phyloP scores from a whole-genome alignment of 495 filamentous ascomycete species.

The Penicillium samsonianum region DNA sequence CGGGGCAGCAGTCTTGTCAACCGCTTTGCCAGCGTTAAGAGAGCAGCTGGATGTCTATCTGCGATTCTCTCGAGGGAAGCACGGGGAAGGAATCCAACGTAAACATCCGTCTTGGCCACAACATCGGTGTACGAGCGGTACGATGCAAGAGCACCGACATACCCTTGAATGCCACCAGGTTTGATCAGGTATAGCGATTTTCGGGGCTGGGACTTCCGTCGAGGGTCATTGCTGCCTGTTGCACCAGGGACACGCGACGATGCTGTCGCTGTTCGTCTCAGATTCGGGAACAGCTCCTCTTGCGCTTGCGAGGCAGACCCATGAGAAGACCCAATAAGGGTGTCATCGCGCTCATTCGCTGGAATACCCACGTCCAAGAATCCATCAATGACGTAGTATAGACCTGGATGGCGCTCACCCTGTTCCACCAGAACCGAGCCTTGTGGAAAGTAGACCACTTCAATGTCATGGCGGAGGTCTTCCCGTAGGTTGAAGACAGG shows the following conservation, averaged over 20 bases:
- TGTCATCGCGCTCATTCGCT: slow-evolving; percentile 52
- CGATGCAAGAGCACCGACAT: slow-evolving; percentile 89
- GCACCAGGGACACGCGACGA: slow-evolving; percentile 43
- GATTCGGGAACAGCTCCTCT: slow-evolving; percentile 50
- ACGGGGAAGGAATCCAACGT: slow-evolving; percentile 91
- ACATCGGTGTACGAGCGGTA: slow-evolving; percentile 97
- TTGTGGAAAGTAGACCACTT: slow-evolving; percentile 96
- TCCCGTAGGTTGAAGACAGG: slow-evolving; percentile 60
- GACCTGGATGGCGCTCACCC: slow-evolving; percentile 89
- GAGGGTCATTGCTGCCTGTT: slow-evolving; percentile 39
- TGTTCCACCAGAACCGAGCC: slow-evolving; percentile 96
- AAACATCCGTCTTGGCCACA: slow-evolving; percentile 96
- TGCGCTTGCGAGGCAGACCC: slow-evolving; percentile 29
- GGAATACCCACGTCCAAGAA: slow-evolving; percentile 91
- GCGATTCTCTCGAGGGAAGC: slow-evolving; percentile 87
- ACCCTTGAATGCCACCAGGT: slow-evolving; percentile 91
- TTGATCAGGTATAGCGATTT: slow-evolving; percentile 91
- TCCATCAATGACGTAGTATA: slow-evolving; percentile 98
- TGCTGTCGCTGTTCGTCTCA: slow-evolving; percentile 50
- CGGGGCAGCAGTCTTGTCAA: slow-evolving; percentile 85
- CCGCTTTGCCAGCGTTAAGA: slow-evolving; percentile 93
- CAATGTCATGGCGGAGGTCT: slow-evolving; percentile 88
- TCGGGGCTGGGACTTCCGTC: slow-evolving; percentile 53
- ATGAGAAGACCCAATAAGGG: slow-evolving; percentile 41
- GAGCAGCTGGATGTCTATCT: slow-evolving; percentile 85